Evolutionary conservation across 2,329 filamentous ascomycete species (phyloP).

Genomic region (Apiospora arundinis): DNA sequence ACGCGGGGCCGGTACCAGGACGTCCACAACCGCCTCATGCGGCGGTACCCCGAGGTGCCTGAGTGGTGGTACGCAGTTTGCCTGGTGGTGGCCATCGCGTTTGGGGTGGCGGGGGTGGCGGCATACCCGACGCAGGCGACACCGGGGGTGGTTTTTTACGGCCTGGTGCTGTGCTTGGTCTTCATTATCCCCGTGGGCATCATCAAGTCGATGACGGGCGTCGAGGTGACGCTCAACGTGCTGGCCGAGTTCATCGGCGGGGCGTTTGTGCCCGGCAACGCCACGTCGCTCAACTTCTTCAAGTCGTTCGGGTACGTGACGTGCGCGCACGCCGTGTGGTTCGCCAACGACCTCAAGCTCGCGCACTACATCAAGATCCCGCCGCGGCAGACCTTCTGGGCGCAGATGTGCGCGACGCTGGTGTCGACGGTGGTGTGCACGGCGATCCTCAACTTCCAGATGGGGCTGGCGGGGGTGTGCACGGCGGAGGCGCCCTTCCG

Average conservation of each 20-base stretch:
- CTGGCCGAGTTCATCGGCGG: slow-evolving; percentile 61
- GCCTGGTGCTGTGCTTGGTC: slow-evolving; percentile 54
- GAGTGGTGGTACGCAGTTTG: slow-evolving; percentile 59
- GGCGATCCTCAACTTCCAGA: slow-evolving; percentile 49
- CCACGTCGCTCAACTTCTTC: slow-evolving; percentile 61
- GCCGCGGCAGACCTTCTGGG: slow-evolving; percentile 41
- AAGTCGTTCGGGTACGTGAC: slow-evolving; percentile 52
- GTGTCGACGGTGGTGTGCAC: slow-evolving; percentile 56
- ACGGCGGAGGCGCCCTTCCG: slow-evolving; percentile 38
- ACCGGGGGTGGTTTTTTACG: slow-evolving; percentile 58
- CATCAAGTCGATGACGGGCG: slow-evolving; percentile 59
- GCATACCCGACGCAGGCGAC: slow-evolving; percentile 58
- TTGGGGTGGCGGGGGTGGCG: slow-evolving; percentile 54
- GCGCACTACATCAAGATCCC: slow-evolving; percentile 43
- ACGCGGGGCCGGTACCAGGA: slow-evolving; percentile 48
- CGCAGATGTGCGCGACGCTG: slow-evolving; percentile 42
- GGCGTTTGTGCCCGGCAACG: slow-evolving; percentile 56
- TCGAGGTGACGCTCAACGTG: slow-evolving; percentile 59
- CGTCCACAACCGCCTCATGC: slow-evolving; percentile 59
- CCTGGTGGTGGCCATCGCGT: slow-evolving; percentile 51
- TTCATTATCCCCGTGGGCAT: slow-evolving; percentile 60
- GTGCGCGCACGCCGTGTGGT: slow-evolving; percentile 39
- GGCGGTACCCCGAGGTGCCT: slow-evolving; percentile 57
- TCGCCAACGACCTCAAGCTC: slow-evolving; percentile 41
- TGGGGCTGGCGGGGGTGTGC: slow-evolving; percentile 36